Evolutionary conservation across 495 filamentous ascomycete species (phyloP).

Genomic region (Neurospora sp.): DNA sequence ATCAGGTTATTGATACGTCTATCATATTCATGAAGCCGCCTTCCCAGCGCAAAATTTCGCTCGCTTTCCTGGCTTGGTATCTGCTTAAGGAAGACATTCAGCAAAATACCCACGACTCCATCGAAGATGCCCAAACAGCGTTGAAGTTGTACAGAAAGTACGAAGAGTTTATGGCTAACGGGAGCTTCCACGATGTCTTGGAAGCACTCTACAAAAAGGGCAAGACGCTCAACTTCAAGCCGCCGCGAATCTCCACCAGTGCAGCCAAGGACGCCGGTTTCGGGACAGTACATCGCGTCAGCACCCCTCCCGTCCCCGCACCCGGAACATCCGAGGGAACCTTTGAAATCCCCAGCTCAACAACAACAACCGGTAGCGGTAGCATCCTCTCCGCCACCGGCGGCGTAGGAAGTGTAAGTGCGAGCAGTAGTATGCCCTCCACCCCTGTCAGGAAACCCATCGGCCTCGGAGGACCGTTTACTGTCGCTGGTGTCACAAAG

Average conservation of each 20-base stretch:
- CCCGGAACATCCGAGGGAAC: not conserved
- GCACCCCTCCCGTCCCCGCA: not conserved
- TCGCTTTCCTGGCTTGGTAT: conserved; percentile 80
- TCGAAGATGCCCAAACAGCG: conserved; percentile 87
- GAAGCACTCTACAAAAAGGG: conserved; percentile 73
- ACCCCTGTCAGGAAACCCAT: not conserved
- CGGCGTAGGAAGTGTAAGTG: not conserved
- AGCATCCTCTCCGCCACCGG: not conserved
- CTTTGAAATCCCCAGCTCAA: not conserved
- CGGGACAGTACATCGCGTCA: not conserved
- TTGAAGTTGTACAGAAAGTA: conserved; percentile 85
- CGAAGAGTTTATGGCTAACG: conserved; percentile 75
- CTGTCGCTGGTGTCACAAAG: not conserved
- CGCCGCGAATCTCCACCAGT: conserved; percentile 36
- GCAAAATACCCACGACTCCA: conserved; percentile 77
- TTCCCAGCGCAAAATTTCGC: conserved; percentile 63
- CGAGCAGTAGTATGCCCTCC: not conserved
- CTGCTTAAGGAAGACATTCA: conserved; percentile 90
- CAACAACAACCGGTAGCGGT: not conserved
- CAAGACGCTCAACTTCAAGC: conserved; percentile 60
- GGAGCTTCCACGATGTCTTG: conserved; percentile 66
- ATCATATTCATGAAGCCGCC: conserved; percentile 69
- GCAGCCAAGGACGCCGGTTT: not conserved
- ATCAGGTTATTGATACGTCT: conserved; percentile 87
- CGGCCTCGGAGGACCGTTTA: not conserved